A percentile compares a stretch with the other conserved stretches of the same genome.
Evolutionary conservation across 768 basidiomycete species (phyloP).

Genomic region (Pleurotus ostreatus): DNA sequence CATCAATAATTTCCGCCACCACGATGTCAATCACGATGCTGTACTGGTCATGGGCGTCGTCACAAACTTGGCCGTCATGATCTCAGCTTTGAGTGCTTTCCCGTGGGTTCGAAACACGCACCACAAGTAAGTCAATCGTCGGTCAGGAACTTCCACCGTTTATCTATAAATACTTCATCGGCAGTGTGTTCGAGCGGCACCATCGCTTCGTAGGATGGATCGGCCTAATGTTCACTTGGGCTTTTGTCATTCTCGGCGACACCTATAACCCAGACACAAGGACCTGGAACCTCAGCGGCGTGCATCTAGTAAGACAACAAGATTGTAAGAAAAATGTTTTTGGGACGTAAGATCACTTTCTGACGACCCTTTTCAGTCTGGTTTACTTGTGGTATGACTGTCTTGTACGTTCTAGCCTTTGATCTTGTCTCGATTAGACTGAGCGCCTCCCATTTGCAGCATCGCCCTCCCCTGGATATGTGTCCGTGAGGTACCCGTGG

Average conservation of each 20-base stretch:
- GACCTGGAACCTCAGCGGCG: slow-evolving; percentile 54
- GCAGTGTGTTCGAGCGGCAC: slow-evolving; percentile 75
- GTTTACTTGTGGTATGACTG: slow-evolving; percentile 70
- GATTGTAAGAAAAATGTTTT: slow-evolving; percentile 31
- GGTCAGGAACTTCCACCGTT: not conserved
- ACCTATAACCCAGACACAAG: slow-evolving; percentile 52
- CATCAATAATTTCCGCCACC: slow-evolving; percentile 48
- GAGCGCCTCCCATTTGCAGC: slow-evolving; percentile 27
- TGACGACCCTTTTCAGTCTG: slow-evolving; percentile 35
- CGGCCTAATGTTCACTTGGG: slow-evolving; percentile 51
- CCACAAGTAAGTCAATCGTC: slow-evolving; percentile 56
- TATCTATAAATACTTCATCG: not conserved
- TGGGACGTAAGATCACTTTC: not conserved
- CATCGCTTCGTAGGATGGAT: slow-evolving; percentile 80
- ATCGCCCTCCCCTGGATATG: slow-evolving; percentile 74
- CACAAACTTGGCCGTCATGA: slow-evolving; percentile 50
- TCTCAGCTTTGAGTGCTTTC: slow-evolving; percentile 63
- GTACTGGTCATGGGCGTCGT: slow-evolving; percentile 60
- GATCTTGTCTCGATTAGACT: not conserved
- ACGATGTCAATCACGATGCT: slow-evolving; percentile 46
- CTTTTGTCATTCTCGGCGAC: slow-evolving; percentile 64
- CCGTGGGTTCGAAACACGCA: slow-evolving; percentile 80
- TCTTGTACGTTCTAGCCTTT: slow-evolving; percentile 45
- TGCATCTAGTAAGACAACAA: slow-evolving; percentile 58
- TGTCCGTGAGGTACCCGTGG: slow-evolving; percentile 66